These are phyloP conservation scores for Multifurca ochricompacta DNA, from an alignment of 768 basidiomycete species.

Conservation along the genomic window DNA sequence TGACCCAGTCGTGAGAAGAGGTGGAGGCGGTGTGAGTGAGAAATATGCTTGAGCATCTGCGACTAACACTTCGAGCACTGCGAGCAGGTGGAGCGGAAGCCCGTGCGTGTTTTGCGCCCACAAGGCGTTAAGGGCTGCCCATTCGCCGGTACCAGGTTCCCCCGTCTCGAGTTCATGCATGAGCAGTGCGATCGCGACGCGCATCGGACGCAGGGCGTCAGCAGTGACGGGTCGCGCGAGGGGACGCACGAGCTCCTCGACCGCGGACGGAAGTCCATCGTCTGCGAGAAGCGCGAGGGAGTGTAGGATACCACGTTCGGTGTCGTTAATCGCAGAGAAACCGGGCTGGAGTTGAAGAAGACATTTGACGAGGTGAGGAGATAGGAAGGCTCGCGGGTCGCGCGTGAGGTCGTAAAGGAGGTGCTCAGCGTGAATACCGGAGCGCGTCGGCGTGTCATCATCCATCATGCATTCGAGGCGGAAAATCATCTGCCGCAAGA, in stretches of 20 bases:
- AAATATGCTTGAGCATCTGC: conserved; percentile 51
- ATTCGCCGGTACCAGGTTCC: conserved; percentile 38
- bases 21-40: conserved; percentile 29
- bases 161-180: conserved; percentile 41
- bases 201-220: conserved; percentile 48
- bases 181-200: conserved; percentile 56
- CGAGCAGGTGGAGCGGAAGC: conserved; percentile 47
- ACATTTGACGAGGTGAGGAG: conserved; percentile 48
- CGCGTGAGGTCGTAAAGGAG: conserved; percentile 53
- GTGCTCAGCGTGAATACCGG: conserved; percentile 61
- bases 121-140: conserved; percentile 45
- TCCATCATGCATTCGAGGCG: conserved; percentile 68
- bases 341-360: conserved; percentile 53
- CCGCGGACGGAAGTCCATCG: conserved; percentile 53
- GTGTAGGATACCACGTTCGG: conserved; percentile 50
- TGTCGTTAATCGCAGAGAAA: conserved; percentile 52
- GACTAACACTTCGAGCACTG: conserved; percentile 40
- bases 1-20: not conserved
- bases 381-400: conserved; percentile 53
- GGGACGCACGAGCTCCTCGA: conserved; percentile 50
- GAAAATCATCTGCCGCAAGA: conserved; percentile 63
- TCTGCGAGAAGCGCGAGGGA: conserved; percentile 61
- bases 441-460: conserved; percentile 53
- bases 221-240: conserved; percentile 43
- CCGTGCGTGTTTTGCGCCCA: conserved; percentile 57